phyloP scores from a whole-genome alignment of 1,139 yeast species.

The Ogataea hybrid region DNA sequence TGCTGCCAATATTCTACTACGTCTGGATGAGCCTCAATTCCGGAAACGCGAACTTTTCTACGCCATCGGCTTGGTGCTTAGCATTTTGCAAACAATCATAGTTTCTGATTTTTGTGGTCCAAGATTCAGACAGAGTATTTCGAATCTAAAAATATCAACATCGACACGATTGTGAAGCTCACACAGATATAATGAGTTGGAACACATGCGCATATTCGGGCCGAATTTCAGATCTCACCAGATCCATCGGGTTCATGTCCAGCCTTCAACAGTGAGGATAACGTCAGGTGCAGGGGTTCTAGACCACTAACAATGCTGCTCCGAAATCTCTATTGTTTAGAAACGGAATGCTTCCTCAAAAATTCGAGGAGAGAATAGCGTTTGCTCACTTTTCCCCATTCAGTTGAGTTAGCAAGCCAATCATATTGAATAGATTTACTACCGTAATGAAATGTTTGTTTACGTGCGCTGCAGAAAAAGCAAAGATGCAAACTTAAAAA shows the following conservation, averaged over 20 bases:
- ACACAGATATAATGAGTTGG: conserved; percentile 37
- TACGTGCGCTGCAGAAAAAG: neutral
- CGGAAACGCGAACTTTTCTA: conserved; percentile 96
- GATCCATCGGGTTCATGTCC: neutral
- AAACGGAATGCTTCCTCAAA: neutral
- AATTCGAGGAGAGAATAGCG: neutral
- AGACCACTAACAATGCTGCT: neutral
- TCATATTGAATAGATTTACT: neutral
- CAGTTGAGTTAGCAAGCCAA: neutral
- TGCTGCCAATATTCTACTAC: conserved; percentile 89
- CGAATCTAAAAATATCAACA: conserved; percentile 36
- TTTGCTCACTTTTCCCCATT: neutral
- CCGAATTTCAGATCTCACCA: neutral
- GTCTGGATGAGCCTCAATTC: conserved; percentile 94
- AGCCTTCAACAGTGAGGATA: neutral
- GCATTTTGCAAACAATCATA: conserved; percentile 66
- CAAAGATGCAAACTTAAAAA: neutral
- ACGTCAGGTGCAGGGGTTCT: conserved; percentile 2
- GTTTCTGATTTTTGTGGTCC: conserved; percentile 84
- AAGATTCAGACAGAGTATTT: conserved; percentile 71
- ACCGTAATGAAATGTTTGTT: neutral
- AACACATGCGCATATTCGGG: neutral
- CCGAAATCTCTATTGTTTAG: neutral
- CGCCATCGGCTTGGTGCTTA: conserved; percentile 85
- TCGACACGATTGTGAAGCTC: conserved; percentile 33